Percentiles rank a stretch among this genome's conserved stretches.
Conservation (phyloP, 192 early-diverging fungal species). For the Coemansia sp. region DNA sequence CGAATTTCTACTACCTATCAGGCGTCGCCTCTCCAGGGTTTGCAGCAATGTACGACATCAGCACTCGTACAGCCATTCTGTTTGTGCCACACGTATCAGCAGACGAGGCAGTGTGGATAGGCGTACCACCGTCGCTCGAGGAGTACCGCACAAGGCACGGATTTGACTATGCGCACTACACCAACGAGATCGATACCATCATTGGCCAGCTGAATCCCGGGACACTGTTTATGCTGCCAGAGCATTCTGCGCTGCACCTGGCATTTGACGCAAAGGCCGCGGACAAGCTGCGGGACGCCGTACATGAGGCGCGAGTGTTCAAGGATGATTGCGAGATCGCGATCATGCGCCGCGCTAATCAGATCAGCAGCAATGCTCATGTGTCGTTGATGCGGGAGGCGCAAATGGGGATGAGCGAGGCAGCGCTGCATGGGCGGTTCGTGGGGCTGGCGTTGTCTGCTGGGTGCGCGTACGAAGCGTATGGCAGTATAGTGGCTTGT, state of each 20-base stretch:
- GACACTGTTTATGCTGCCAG: slow-evolving; percentile 53
- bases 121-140: slow-evolving; percentile 57
- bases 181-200: slow-evolving; percentile 51
- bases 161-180: slow-evolving; percentile 68
- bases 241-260: neutral
- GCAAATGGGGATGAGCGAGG: slow-evolving; percentile 64
- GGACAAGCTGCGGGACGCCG: slow-evolving; percentile 54
- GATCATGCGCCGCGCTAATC: slow-evolving; percentile 73
- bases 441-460: slow-evolving; percentile 64
- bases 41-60: slow-evolving; percentile 67
- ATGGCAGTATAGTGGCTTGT: slow-evolving; percentile 78
- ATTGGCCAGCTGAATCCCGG: slow-evolving; percentile 46
- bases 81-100: slow-evolving; percentile 64
- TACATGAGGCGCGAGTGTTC: slow-evolving; percentile 76
- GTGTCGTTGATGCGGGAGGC: slow-evolving; percentile 69
- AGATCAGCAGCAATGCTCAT: slow-evolving; percentile 76
- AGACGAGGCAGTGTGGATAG: slow-evolving; percentile 81
- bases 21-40: slow-evolving; percentile 74
- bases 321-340: slow-evolving; percentile 77
- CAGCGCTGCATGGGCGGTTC: slow-evolving; percentile 76
- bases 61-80: slow-evolving; percentile 57
- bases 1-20: slow-evolving; percentile 84
- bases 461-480: slow-evolving; percentile 73
- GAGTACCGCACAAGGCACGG: slow-evolving; percentile 60
- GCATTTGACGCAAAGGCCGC: too few relatives aligned